Percentiles rank a stretch among this genome's conserved stretches.
Conservation (phyloP, 2,329 filamentous ascomycete genomes). For the Fusarium phyllophilum region DNA sequence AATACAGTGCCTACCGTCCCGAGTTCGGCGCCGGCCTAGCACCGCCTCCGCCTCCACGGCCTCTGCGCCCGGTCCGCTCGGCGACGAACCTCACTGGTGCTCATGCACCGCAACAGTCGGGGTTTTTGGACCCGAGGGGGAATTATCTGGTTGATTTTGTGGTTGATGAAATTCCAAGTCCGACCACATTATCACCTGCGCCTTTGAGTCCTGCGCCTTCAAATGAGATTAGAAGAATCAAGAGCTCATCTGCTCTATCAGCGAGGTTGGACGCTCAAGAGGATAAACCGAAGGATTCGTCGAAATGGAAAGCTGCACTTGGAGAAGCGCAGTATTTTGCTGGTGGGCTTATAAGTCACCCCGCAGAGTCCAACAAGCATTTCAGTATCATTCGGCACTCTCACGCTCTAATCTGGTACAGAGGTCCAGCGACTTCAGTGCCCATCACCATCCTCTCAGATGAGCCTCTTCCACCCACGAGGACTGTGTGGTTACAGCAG, state of each 20-base stretch:
- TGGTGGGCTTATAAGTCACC: slow-evolving; percentile 70
- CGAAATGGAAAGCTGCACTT: slow-evolving; percentile 59
- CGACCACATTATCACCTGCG: background rate
- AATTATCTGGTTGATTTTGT: slow-evolving; percentile 39
- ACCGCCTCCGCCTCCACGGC: slow-evolving; percentile 30
- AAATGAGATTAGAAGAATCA: slow-evolving; percentile 45
- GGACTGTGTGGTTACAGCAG: slow-evolving; percentile 74
- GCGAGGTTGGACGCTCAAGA: slow-evolving; percentile 7
- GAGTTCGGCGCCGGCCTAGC: slow-evolving; percentile 19
- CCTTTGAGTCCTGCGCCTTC: slow-evolving; percentile 21
- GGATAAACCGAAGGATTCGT: slow-evolving; percentile 34
- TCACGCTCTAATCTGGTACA: slow-evolving; percentile 71
- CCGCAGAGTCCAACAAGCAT: slow-evolving; percentile 72
- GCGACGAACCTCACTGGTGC: slow-evolving; percentile 41
- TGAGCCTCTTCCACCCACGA: slow-evolving; percentile 62
- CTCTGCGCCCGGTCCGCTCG: slow-evolving; percentile 40
- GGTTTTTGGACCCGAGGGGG: slow-evolving; percentile 30
- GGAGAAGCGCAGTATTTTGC: slow-evolving; percentile 73
- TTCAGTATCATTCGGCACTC: slow-evolving; percentile 75
- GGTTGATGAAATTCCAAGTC: slow-evolving; percentile 37
- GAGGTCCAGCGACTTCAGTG: slow-evolving; percentile 71
- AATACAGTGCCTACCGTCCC: slow-evolving; percentile 24
- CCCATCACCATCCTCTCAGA: slow-evolving; percentile 73
- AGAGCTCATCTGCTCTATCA: slow-evolving; percentile 48
- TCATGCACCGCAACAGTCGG: slow-evolving; percentile 36